These are phyloP conservation scores for Podospora australis DNA, from an alignment of 495 filamentous ascomycete species.

Conservation along the genomic window DNA sequence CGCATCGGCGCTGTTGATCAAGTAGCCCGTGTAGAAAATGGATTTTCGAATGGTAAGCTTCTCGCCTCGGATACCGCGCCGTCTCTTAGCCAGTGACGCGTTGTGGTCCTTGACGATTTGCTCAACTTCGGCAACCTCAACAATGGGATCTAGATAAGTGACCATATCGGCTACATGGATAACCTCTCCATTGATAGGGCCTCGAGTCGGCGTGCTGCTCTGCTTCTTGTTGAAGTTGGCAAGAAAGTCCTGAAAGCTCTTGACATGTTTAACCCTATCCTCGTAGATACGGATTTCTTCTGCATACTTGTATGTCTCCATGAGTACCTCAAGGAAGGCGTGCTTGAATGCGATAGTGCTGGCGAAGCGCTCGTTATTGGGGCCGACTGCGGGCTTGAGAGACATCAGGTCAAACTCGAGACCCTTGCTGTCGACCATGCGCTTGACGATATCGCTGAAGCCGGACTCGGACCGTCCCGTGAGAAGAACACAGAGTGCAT, in stretches of 20 bases:
- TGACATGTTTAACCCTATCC: constrained; percentile 56
- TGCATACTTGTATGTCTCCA: constrained; percentile 77
- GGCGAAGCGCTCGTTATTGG: constrained; percentile 63
- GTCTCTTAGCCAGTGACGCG: constrained; percentile 31
- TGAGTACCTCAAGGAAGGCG: constrained; percentile 64
- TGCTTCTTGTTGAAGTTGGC: constrained; percentile 58
- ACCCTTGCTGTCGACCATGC: constrained; percentile 70
- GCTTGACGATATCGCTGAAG: constrained; percentile 74
- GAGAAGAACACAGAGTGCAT: constrained; percentile 78
- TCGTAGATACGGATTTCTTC: constrained; percentile 71
- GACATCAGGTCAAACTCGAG: constrained; percentile 85
- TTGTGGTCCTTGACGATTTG: constrained; percentile 88
- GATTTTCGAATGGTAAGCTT: constrained; percentile 71
- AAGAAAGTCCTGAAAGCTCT: constrained; percentile 77
- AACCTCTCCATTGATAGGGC: constrained; percentile 68
- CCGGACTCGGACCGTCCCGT: constrained; percentile 77
- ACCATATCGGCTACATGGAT: constrained; percentile 76
- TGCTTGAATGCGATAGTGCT: constrained; percentile 88
- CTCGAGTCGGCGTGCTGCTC: constrained; percentile 36
- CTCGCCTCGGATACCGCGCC: constrained; percentile 22
- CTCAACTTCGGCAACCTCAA: constrained; percentile 80
- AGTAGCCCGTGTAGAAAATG: constrained; percentile 91
- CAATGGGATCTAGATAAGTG: constrained; percentile 71
- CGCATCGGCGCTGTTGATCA: constrained; percentile 64
- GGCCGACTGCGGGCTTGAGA: constrained; percentile 79